Conservation (phyloP, 2,329 filamentous ascomycete species). For the Aspergillus sp. region DNA sequence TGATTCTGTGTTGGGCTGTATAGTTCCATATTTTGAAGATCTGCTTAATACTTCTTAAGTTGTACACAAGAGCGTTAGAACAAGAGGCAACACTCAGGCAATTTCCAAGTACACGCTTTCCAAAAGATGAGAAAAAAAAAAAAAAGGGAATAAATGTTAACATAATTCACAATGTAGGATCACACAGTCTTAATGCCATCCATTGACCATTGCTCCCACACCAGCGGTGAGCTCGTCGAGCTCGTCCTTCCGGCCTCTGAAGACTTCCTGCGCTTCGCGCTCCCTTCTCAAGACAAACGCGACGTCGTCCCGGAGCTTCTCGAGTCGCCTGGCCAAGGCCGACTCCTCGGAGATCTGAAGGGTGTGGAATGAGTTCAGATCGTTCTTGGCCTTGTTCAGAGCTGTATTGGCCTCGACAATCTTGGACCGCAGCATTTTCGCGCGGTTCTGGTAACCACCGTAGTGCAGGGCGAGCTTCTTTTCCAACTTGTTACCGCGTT, state of each 20-base stretch:
- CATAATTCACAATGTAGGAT: not conserved
- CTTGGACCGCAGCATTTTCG: constrained; percentile 71
- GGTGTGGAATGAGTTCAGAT: constrained; percentile 65
- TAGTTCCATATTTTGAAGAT: not conserved
- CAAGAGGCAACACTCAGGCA: not conserved
- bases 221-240: constrained; percentile 50
- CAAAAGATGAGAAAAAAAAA: not conserved
- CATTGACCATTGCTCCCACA: constrained; percentile 27
- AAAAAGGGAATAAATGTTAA: not conserved
- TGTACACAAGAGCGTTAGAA: not conserved
- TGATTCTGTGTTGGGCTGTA: too few relatives aligned
- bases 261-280: constrained; percentile 82
- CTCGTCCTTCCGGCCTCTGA: constrained; percentile 68
- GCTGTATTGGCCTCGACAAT: constrained; percentile 66
- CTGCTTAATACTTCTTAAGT: not conserved
- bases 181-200: constrained; percentile 26
- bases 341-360: constrained; percentile 73
- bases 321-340: constrained; percentile 63
- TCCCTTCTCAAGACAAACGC: constrained; percentile 71
- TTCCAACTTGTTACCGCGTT: constrained; percentile 77
- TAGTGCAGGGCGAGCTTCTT: constrained; percentile 85
- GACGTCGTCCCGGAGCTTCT: constrained; percentile 72
- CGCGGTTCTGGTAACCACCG: constrained; percentile 81
- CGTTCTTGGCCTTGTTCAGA: constrained; percentile 62
- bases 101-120: not conserved